Evolutionary conservation across 805 yeast species (phyloP).

Genomic region (Vanderwaltozyma verrucispora): DNA sequence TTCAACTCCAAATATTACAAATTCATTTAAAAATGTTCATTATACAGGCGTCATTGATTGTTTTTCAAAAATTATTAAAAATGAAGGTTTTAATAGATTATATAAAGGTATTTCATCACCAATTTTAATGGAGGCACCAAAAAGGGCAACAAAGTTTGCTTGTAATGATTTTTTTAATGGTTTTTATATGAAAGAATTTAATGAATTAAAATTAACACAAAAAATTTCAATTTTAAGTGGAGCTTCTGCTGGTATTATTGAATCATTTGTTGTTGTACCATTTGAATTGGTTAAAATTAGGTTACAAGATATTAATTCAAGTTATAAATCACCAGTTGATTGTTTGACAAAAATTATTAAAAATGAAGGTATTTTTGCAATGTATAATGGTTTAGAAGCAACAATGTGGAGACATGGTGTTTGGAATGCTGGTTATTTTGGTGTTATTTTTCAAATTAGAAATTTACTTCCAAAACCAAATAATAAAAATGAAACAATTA

Average conservation of each 20-base stretch:
- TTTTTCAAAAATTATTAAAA: constrained; percentile 66
- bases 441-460: constrained; percentile 84
- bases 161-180: constrained; percentile 96
- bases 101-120: constrained; percentile 96
- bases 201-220: constrained; percentile 50
- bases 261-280: constrained; percentile 94
- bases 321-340: constrained; percentile 75
- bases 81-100: constrained; percentile 74
- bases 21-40: constrained; percentile 12
- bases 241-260: constrained; percentile 97
- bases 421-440: constrained; percentile 99
- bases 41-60: constrained; percentile 83
- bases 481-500: constrained; percentile 59
- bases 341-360: constrained; percentile 64
- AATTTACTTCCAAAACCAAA: constrained; percentile 67
- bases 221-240: constrained; percentile 84
- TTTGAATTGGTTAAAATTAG: constrained; percentile 93
- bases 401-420: constrained; percentile 93
- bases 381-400: constrained; percentile 93
- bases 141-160: constrained; percentile 97
- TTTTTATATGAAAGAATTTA: constrained; percentile 66
- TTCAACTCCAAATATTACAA: constrained; percentile 12
- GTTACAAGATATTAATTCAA: constrained; percentile 79
- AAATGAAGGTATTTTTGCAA: constrained; percentile 68
- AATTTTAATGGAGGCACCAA: constrained; percentile 97